These are phyloP conservation scores for Colletotrichum liriopes DNA, from an alignment of 2,329 filamentous ascomycete genomes.

Conservation along the genomic window DNA sequence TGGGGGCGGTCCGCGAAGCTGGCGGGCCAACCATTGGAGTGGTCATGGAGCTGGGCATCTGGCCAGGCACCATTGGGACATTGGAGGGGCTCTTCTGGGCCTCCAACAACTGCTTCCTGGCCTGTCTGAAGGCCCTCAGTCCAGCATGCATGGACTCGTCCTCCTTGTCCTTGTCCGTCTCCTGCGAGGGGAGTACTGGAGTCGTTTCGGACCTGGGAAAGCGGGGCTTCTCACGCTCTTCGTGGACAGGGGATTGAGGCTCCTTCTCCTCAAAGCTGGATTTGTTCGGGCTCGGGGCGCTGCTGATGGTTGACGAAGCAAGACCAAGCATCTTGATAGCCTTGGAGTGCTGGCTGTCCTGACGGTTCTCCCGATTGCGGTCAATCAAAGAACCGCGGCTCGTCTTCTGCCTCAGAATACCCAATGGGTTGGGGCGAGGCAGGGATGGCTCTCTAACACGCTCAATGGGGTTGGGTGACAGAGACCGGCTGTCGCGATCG, in stretches of 20 bases:
- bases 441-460: slow-evolving; percentile 52
- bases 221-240: slow-evolving; percentile 45
- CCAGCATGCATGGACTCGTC: slow-evolving; percentile 65
- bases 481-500: slow-evolving; percentile 62
- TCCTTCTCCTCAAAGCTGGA: slow-evolving; percentile 55
- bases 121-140: slow-evolving; percentile 71
- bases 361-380: slow-evolving; percentile 60
- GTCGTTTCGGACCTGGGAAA: slow-evolving; percentile 25
- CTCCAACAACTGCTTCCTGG: slow-evolving; percentile 69
- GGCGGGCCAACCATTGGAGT: slow-evolving; percentile 25
- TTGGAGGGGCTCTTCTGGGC: slow-evolving; percentile 54
- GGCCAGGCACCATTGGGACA: slow-evolving; percentile 47
- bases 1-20: slow-evolving; percentile 45
- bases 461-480: slow-evolving; percentile 58
- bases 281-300: slow-evolving; percentile 58
- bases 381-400: slow-evolving; percentile 77
- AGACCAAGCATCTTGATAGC: slow-evolving; percentile 75
- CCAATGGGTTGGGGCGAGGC: slow-evolving; percentile 70
- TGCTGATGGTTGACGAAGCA: slow-evolving; percentile 59
- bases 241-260: slow-evolving; percentile 47
- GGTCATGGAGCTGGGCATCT: slow-evolving; percentile 14
- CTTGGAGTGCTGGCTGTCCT: slow-evolving; percentile 63
- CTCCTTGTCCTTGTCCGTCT: slow-evolving; percentile 49
- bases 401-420: slow-evolving; percentile 76
- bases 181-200: slow-evolving; percentile 1